Base-by-base conservation (phyloP, 371 early-diverging fungal genomes). In the Lichtheimia ornata region DNA sequence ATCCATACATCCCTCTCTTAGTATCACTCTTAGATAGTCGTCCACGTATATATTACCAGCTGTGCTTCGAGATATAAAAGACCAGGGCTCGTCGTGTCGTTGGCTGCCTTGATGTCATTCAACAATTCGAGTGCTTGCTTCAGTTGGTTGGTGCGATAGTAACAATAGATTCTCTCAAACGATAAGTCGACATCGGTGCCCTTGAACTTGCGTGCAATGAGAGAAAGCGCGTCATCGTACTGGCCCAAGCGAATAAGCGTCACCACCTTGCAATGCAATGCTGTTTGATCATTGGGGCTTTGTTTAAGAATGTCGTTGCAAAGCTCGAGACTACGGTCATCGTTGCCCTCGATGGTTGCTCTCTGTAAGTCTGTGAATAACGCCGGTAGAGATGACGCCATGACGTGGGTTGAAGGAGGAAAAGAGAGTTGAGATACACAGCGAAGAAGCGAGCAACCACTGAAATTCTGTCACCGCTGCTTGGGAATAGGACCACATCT, bases 141-240 rank as follows among this genome's bases (percentile, higher is more conserved):
- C 49, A 87, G 72, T 51, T 83, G 80, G 59, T 88, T 84, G 58
- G 84, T 76, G 5, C 91, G 81, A 70, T 93, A 93, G 40, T 88
- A 84, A 62, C 89, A 88, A 59, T 91, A 93, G 4, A 90, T 87
- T 44, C 81, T 76, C 67, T 90, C 91, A 68, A 82, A 86, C 12
- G 70, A 61, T 9, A 86, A 69, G 50, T 82, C 81, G 50, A 77
- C 70, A 5, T 77, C 71, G 35, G 41, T 61, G 43, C 67, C 70
- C 49, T 67, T 64, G 63, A 82, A 73, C 35, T 77, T 72, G 51
- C 81, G 74, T 24, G 76, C 74, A 49, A 88, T 72, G 50, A 83
- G 59, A 1, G 79, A 58, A 14, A 89, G 78, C 1, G 90, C 90
- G 30, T 87, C 86, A 18, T 77, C 67, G 69, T 89, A 90, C 27